Evolutionary conservation across 23 red algal species (phyloP).

Genomic region (Chondrus crispus): DNA sequence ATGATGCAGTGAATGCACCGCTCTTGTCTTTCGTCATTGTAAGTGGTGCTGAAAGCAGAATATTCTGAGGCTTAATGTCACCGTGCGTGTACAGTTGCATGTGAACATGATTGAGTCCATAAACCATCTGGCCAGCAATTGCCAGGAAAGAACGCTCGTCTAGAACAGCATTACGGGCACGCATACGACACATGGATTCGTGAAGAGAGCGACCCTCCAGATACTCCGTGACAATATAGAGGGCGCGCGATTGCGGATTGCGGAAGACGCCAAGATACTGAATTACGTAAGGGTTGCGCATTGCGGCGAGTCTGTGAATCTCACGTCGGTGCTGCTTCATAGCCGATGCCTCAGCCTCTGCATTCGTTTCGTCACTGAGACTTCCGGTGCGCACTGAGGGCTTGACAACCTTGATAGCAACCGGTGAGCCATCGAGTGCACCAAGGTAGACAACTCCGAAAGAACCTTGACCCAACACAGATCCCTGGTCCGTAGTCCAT

Average conservation of each 20-base stretch:
- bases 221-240: conserved; percentile 66
- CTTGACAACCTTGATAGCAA: conserved; percentile 76
- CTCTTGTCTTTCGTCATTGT: background rate
- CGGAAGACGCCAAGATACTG: conserved; percentile 54
- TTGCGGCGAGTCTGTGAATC: conserved; percentile 36
- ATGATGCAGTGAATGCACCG: background rate
- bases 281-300: conserved; percentile 54
- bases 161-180: conserved; percentile 10
- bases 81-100: conserved; percentile 41
- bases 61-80: conserved; percentile 72
- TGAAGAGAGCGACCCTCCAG: conserved; percentile 60
- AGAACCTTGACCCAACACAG: conserved; percentile 58
- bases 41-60: conserved; percentile 50
- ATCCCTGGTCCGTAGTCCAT: conserved; percentile 20
- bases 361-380: background rate
- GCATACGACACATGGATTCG: background rate
- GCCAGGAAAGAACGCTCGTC: conserved; percentile 33
- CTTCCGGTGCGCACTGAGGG: background rate
- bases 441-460: conserved; percentile 69
- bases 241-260: conserved; percentile 18
- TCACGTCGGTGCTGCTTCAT: conserved; percentile 58
- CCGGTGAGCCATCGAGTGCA: conserved; percentile 32
- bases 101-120: conserved; percentile 57
- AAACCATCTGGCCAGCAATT: conserved; percentile 54
- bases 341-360: background rate